Base-by-base conservation (phyloP, 2,329 filamentous ascomycete species). In the Exophiala lecanii-corni region DNA sequence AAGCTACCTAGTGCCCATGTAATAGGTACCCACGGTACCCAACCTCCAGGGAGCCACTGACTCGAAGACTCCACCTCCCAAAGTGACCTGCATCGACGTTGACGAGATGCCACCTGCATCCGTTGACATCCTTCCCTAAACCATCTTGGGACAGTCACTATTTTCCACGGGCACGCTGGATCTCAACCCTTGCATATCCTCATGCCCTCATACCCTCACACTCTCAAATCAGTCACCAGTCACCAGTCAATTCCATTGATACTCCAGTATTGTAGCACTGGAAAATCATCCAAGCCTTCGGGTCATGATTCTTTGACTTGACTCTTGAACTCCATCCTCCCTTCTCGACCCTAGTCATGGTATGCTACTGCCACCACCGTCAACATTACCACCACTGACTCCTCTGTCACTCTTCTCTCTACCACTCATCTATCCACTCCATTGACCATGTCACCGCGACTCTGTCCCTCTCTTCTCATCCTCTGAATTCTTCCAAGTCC, bases 311-410 rank as follows among this genome's bases (percentile, higher is more conserved):
- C n/a, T n/a, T n/a, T n/a, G n/a, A n/a, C n/a, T n/a, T n/a, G n/a
- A n/a, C n/a, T n/a, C n/a, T n/a, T n/a, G n/a, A n/a, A n/a, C n/a
- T n/a, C n/a, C n/a, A n/a, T n/a, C n/a, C n/a, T n/a, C n/a, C n/a
- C n/a, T n/a, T n/a, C n/a, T n/a, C n/a, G n/a, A n/a, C n/a, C 23
- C 23, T 12, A 26, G 36, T 21, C 26, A 40, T 48, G 45, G 26
- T 42, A 48, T 51, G 45, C 45, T 51, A 46, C 45, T 43, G 39
- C 45, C 39, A 45, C 39, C 34, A n/a, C n/a, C 43, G 28, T 30
- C 37, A 17, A 15, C 13, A 18, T 19, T 35, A 15, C 40, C 25
- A 25, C 32, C 21, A 34, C 20, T 39, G 17, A 38, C 25, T 17
- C 19, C 30, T 23, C 36, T 35, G 23, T 13, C 41, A 31, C 32